These are phyloP conservation scores for Aspergillus sp. DNA, from an alignment of 2,329 filamentous ascomycete species.

Conservation along the genomic window DNA sequence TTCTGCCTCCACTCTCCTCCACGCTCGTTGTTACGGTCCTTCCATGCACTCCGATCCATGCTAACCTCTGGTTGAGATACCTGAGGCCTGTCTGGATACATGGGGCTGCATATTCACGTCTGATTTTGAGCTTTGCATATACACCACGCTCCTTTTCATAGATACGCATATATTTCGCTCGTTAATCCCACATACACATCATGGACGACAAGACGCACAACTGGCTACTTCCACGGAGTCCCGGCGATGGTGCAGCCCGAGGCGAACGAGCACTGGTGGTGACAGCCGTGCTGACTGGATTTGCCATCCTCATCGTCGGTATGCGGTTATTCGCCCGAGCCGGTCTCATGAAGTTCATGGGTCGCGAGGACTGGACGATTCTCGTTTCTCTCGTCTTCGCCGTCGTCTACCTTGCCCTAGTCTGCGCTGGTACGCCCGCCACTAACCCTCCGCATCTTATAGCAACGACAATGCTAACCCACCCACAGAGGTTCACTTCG, in stretches of 20 bases:
- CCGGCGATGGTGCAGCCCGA: conserved; percentile 17
- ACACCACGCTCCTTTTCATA: background rate
- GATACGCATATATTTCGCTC: conserved; percentile 5
- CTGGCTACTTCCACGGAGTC: conserved; percentile 16
- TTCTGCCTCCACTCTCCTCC: background rate
- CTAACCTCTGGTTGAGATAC: conserved; percentile 3
- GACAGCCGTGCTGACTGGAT: conserved; percentile 26
- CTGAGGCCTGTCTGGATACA: conserved; percentile 1
- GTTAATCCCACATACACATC: conserved; percentile 3
- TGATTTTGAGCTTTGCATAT: background rate
- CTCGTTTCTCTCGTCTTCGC: conserved; percentile 24
- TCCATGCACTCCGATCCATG: conserved; percentile 9
- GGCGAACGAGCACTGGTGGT: conserved; percentile 29
- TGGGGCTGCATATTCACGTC: background rate
- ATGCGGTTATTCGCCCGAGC: conserved; percentile 28
- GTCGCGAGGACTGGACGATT: conserved; percentile 34
- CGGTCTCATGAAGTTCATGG: conserved; percentile 29
- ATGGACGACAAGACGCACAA: conserved; percentile 16
- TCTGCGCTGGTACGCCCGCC: conserved; percentile 24
- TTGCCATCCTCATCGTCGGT: conserved; percentile 23
- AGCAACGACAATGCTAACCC: background rate
- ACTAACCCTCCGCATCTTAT: background rate
- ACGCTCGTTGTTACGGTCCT: background rate
- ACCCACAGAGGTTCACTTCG: conserved; percentile 25
- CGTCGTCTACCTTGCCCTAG: conserved; percentile 26